Evolutionary conservation across 176 grass and related monocot species (phyloP).

Genomic region (Bothriochloa decipiens): DNA sequence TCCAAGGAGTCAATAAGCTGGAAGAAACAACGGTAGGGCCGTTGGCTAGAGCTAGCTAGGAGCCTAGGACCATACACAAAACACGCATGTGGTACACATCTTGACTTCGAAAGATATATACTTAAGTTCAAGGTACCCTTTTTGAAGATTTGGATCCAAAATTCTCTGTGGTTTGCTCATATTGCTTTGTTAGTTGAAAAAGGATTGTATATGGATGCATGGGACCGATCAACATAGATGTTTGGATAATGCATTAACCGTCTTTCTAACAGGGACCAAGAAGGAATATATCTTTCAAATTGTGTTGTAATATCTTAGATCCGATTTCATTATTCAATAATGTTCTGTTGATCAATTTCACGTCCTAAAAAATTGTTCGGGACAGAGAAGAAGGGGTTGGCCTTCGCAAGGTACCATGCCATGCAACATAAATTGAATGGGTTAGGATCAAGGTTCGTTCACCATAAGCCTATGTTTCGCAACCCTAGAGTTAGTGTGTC

Average conservation of each 20-base stretch:
- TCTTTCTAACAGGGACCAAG: conserved; percentile 24
- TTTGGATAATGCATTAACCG: conserved; percentile 34
- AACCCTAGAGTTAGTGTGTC: no score
- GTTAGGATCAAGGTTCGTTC: no score
- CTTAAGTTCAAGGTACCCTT: no score
- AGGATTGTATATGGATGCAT: not conserved
- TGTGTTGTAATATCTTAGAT: not conserved
- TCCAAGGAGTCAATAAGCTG: conserved; percentile 31
- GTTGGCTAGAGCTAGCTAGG: not conserved
- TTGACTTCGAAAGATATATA: not conserved
- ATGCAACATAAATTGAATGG: not conserved
- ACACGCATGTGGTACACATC: no score
- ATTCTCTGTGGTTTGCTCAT: not conserved
- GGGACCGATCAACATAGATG: not conserved
- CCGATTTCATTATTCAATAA: not conserved
- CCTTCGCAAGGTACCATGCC: not conserved
- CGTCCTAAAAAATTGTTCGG: not conserved
- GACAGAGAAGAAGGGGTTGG: not conserved
- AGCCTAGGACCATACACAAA: not conserved
- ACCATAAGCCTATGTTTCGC: no score
- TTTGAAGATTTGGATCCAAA: conserved; percentile 1
- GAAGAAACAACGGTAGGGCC: not conserved
- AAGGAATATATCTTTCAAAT: conserved; percentile 21
- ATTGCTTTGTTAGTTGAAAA: not conserved
- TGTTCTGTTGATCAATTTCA: not conserved